phyloP scores from a whole-genome alignment of 108 stramenopile species.

The Cylindrotheca fusiformis region DNA sequence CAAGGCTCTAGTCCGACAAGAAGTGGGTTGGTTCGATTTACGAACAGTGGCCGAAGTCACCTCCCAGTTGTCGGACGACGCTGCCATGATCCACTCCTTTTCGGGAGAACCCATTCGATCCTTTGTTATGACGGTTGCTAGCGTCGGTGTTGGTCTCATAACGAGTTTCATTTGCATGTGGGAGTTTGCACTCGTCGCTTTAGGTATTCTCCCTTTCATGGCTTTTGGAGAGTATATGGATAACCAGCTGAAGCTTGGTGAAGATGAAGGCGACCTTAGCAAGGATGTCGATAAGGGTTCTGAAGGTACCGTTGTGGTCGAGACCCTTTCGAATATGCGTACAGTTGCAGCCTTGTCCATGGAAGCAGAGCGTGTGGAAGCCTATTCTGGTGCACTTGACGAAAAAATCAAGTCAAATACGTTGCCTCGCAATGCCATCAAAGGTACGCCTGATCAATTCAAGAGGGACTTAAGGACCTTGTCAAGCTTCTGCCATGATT shows the following conservation, averaged over 20 bases:
- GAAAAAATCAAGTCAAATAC: slow-evolving; percentile 9
- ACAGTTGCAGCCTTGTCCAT: slow-evolving; percentile 49
- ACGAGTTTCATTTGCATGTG: neutral
- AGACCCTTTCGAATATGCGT: slow-evolving; percentile 45
- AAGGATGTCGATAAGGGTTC: slow-evolving; percentile 24
- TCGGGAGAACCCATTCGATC: slow-evolving; percentile 1
- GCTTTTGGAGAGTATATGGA: slow-evolving; percentile 48
- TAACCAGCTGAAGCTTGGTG: slow-evolving; percentile 41
- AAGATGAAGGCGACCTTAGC: slow-evolving; percentile 40
- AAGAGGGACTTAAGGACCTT: too few relatives aligned
- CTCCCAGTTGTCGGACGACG: slow-evolving; percentile 65
- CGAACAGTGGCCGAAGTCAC: slow-evolving; percentile 49
- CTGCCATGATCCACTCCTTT: slow-evolving; percentile 58
- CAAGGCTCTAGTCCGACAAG: slow-evolving; percentile 2
- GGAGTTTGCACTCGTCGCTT: slow-evolving; percentile 24
- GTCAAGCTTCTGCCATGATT: too few relatives aligned
- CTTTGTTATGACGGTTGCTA: neutral
- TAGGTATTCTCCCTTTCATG: slow-evolving; percentile 49
- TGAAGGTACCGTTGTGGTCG: slow-evolving; percentile 44
- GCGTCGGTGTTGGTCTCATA: neutral
- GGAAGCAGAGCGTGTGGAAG: slow-evolving; percentile 23
- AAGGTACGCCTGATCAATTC: slow-evolving; percentile 27
- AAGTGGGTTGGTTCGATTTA: slow-evolving; percentile 25
- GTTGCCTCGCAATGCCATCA: slow-evolving; percentile 25
- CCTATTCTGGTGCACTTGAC: slow-evolving; percentile 25